A percentile compares a stretch with the other conserved stretches of the same genome.
These are phyloP conservation scores for Aureobasidium musti DNA, from an alignment of 2,329 filamentous ascomycete species.

Conservation along the genomic window DNA sequence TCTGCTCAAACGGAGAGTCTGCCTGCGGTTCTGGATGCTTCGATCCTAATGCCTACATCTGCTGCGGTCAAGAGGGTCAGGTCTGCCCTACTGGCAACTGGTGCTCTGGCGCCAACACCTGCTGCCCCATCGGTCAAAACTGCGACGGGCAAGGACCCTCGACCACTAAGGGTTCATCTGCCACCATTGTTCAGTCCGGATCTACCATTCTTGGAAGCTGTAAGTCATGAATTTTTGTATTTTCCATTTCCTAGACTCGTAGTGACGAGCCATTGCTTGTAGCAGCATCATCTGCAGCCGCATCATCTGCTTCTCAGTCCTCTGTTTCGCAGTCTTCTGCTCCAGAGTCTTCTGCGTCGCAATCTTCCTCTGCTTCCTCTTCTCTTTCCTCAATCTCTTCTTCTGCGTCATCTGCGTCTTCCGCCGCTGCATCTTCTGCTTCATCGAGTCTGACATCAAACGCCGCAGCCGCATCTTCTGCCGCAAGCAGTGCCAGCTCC, in stretches of 20 bases:
- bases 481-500: slow-evolving; percentile 22
- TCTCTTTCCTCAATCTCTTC: neutral
- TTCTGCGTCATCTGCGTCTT: neutral
- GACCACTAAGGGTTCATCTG: slow-evolving; percentile 7
- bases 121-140: slow-evolving; percentile 24
- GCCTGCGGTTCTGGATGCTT: slow-evolving; percentile 24
- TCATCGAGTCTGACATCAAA: slow-evolving; percentile 26
- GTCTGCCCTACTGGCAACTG: slow-evolving; percentile 7
- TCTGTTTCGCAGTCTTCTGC: slow-evolving; percentile 25
- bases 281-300: neutral
- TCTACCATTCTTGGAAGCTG: slow-evolving; percentile 27
- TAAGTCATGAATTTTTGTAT: slow-evolving; percentile 5
- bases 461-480: slow-evolving; percentile 11
- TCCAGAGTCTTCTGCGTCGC: neutral
- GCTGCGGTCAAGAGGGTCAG: slow-evolving; percentile 2
- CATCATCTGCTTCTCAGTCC: neutral
- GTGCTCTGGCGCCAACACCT: slow-evolving; percentile 2
- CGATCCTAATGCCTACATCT: slow-evolving; percentile 20
- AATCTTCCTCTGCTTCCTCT: slow-evolving; percentile 12
- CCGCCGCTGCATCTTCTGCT: neutral
- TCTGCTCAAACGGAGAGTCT: slow-evolving; percentile 22
- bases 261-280: slow-evolving; percentile 3
- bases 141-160: slow-evolving; percentile 28
- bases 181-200: slow-evolving; percentile 7
- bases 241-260: neutral